Conservation (phyloP, 2,329 filamentous ascomycete genomes). For the Hypoxylon sp. region DNA sequence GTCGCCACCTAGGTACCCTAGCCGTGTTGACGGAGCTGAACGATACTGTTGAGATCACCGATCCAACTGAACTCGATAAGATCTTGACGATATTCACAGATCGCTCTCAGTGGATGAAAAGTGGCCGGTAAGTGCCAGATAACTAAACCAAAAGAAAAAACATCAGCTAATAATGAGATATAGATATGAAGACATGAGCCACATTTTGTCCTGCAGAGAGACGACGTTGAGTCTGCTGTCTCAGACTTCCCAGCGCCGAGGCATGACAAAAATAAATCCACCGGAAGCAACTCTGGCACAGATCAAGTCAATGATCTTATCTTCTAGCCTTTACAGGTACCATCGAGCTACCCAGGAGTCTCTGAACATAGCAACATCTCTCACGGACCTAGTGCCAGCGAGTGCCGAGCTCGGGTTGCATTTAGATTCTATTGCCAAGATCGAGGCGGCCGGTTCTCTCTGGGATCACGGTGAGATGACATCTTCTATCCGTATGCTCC, state of each 20-base stretch:
- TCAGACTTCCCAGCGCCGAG: constrained; percentile 73
- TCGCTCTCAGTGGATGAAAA: constrained; percentile 83
- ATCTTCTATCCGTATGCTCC: constrained; percentile 88
- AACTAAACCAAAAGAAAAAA: too few relatives aligned
- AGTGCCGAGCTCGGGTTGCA: constrained; percentile 78
- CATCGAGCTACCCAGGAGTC: constrained; percentile 89
- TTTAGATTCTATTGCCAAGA: constrained; percentile 79
- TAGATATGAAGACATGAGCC: constrained; percentile 81
- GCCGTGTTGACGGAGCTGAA: constrained; percentile 85
- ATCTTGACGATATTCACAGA: constrained; percentile 72
- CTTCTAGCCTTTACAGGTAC: constrained; percentile 79
- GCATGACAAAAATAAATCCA: constrained; percentile 69
- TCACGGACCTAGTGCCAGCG: constrained; percentile 79
- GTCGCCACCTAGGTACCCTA: constrained; percentile 69
- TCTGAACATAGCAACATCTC: constrained; percentile 82
- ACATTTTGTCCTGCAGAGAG: constrained; percentile 84
- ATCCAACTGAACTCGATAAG: constrained; percentile 69
- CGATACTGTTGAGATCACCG: constrained; percentile 74
- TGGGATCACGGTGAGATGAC: constrained; percentile 95
- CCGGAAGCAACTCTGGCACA: constrained; percentile 77
- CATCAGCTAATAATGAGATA: constrained; percentile 41
- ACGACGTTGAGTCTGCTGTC: constrained; percentile 85
- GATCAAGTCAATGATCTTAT: constrained; percentile 79
- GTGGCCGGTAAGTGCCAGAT: constrained; percentile 80
- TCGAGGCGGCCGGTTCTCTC: constrained; percentile 88